Base-by-base conservation (phyloP, 352 stramenopile genomes). In the Globisporangium cylindrosporum region DNA sequence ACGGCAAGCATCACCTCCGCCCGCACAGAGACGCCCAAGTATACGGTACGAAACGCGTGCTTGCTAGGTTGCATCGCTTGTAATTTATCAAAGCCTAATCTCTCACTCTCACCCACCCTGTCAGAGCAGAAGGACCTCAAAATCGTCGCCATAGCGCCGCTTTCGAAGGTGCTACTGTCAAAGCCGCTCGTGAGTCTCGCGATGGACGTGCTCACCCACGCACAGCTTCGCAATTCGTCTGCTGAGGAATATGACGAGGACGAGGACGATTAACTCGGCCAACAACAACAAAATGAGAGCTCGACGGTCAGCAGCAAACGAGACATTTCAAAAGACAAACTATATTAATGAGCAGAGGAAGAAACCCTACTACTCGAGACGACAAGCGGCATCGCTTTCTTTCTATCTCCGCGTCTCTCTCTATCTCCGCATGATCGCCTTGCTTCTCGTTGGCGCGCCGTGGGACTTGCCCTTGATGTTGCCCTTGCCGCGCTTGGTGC, bases 401-500 rank as follows among this genome's bases (percentile, higher is more conserved):
- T 43, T 36, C 27, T 24, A n/a, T 22, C 29, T 46, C 20, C 54
- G 24, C 24, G 7, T 24, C 3, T 7, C 2, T 34, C 51, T 57
- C 48, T 84, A 88, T 62, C 74, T 75, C 58, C 79, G 79, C 62
- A 95, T 87, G 67, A 90, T 88, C 25, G 84, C 75, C 82, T 95
- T 95, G 86, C 86, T 94, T 73, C 86, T 74, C 34, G 88, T 89
- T 12, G 88, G 88, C 54, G 88, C 88, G 51, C 88, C 88, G 70
- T 95, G 88, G 43, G 77, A 86, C 76, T 94, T 94, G 70, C 88
- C 88, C 59, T 80, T 79, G 59, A 75, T 68, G 65, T 77, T 76
- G 68, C 74, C 72, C 34, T 75, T 80, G 59, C 72, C 70, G 56
- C 70, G 70, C 57, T 75, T 77, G 8, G 73, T 49, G 15, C 64